Percentiles rank a stretch among this genome's conserved stretches.
Conservation (phyloP, 176 grass and related monocot genomes). For the Carex littledalei region DNA sequence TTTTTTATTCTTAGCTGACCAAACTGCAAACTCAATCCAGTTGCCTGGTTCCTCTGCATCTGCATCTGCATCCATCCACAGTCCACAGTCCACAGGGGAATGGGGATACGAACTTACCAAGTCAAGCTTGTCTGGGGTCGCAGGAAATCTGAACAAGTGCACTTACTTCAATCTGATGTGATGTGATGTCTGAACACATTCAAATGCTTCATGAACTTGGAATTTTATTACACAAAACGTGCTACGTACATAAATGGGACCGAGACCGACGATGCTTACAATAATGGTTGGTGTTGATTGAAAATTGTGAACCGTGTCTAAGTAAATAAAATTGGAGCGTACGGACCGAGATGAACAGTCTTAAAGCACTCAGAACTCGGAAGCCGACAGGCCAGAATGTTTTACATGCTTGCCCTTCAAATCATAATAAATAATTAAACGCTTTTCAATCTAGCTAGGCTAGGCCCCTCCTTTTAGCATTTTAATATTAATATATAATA, state of each 20-base stretch:
- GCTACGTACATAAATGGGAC: not conserved
- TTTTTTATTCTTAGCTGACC: too few relatives aligned
- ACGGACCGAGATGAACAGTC: not conserved
- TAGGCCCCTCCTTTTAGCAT: not conserved
- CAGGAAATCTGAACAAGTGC: not conserved
- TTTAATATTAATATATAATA: not conserved
- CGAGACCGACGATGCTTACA: not conserved
- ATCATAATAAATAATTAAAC: not conserved
- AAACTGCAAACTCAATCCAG: too few relatives aligned
- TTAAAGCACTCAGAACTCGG: not conserved
- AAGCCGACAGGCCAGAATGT: not conserved
- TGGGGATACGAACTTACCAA: too few relatives aligned
- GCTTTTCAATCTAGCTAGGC: not conserved
- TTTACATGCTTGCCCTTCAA: not conserved
- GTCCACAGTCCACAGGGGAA: too few relatives aligned
- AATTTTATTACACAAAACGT: not conserved
- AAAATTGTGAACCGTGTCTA: not conserved
- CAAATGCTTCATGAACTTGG: not conserved
- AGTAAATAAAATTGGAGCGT: not conserved
- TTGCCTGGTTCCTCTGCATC: too few relatives aligned
- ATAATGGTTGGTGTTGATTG: not conserved
- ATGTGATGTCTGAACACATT: conserved; percentile 3
- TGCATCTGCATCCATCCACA: too few relatives aligned
- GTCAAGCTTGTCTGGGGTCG: not conserved
- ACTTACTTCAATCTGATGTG: not conserved